phyloP scores from a whole-genome alignment of 306 rosid genomes.

The Herpetospermum pedunculosum region DNA sequence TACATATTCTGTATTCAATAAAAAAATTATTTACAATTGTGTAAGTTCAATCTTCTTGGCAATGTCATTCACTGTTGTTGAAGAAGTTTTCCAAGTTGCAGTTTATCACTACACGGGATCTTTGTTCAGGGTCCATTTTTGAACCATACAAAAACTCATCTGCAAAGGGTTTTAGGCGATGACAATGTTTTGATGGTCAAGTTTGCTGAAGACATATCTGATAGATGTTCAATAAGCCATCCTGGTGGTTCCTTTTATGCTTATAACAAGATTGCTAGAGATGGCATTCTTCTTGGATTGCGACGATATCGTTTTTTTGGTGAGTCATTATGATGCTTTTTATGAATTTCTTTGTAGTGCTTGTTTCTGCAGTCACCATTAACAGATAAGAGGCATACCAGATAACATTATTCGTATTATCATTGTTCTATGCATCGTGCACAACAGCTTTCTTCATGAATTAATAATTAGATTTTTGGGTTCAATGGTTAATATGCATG shows the following conservation, averaged over 20 bases:
- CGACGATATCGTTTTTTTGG: slow-evolving; percentile 56
- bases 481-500: not conserved
- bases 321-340: slow-evolving; percentile 12
- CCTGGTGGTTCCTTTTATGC: slow-evolving; percentile 6
- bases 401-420: not conserved
- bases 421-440: not conserved
- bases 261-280: slow-evolving; percentile 38
- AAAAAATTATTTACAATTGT: not conserved
- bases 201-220: slow-evolving; percentile 25
- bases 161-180: slow-evolving; percentile 65
- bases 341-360: not conserved
- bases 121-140: slow-evolving; percentile 53
- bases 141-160: slow-evolving; percentile 32
- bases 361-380: not conserved
- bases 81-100: not conserved
- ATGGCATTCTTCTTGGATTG: slow-evolving; percentile 60
- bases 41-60: not conserved
- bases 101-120: not conserved
- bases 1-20: not conserved
- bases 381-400: not conserved
- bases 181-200: slow-evolving; percentile 55
- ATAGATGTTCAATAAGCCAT: not conserved
- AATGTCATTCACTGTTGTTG: slow-evolving; percentile 1
- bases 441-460: not conserved
- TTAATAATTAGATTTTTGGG: not conserved